Base-by-base conservation (phyloP, 2,329 filamentous ascomycete genomes). In the Karstenula rhodostoma region DNA sequence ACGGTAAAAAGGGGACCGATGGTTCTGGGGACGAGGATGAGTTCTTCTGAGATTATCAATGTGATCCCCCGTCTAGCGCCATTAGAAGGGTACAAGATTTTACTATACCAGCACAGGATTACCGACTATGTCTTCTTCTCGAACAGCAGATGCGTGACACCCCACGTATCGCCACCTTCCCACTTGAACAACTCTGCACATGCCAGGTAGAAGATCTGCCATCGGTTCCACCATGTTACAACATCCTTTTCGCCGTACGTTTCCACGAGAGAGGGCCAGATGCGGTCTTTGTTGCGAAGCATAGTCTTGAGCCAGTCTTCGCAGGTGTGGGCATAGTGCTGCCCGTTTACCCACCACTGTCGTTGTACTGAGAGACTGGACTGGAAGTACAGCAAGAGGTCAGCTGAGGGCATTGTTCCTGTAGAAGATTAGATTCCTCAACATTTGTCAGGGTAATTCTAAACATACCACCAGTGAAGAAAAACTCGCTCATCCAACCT, bases 401-500 rank as follows among this genome's bases (percentile, higher is more conserved):
- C 89, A 0, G 87, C 84, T 44, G 83, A 87, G 3, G 87, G 87
- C 89, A 91, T 92, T 4, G 60, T 62, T 25, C 59, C 59, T 61
- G 35, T 44, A 19, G 33, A 29, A 8, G 27, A 29, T 40, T 22
- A 25, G 23, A 6, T 12, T 9, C 7, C 6, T 12, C 27, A 27
- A 29, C 7, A n/a, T n/a, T n/a, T n/a, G 44, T 15, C 23, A 29
- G 7, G 6, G 52, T 9, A 12, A 32, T 40, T 15, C 46, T 15
- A 22, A 17, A 52, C 7, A 88, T 91, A 2, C 89, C 89, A 13
- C 89, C 89, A 0, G 88, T 89, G 77, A 91, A 91, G 81, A 91
- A 92, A 70, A 90, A 83, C 62, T 85, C 85, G 53, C 88, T 89
- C 89, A 91, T 91, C 89, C 89, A 92, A 35, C 89, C 89, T 51